phyloP scores from a whole-genome alignment of 768 basidiomycete species.

The Goffeauzyma gilvescens region DNA sequence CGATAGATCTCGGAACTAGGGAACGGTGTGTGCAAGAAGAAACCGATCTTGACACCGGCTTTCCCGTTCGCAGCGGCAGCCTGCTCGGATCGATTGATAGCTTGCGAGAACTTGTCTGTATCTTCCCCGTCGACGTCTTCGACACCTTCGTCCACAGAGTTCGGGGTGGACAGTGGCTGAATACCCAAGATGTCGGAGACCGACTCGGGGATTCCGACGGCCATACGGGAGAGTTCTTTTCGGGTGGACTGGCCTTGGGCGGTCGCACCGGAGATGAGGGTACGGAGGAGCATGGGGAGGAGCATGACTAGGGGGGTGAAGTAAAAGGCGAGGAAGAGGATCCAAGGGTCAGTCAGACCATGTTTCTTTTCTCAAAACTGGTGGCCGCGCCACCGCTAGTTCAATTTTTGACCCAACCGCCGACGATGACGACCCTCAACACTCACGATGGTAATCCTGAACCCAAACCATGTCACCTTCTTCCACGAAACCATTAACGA shows the following conservation, averaged over 20 bases:
- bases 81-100: conserved; percentile 9
- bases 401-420: no score
- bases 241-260: conserved; percentile 28
- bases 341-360: neutral
- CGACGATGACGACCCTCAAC: neutral
- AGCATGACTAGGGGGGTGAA: conserved; percentile 75
- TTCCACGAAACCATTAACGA: conserved; percentile 54
- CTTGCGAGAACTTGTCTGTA: conserved; percentile 15
- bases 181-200: conserved; percentile 23
- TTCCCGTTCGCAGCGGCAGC: conserved; percentile 29
- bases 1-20: conserved; percentile 97
- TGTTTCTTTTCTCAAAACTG: no score
- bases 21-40: conserved; percentile 97
- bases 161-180: neutral
- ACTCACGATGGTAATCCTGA: conserved; percentile 37
- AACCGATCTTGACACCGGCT: conserved; percentile 69
- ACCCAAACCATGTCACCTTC: conserved; percentile 97
- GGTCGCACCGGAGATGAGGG: conserved; percentile 40
- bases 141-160: conserved; percentile 19
- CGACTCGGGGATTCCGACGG: conserved; percentile 34
- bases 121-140: conserved; percentile 36
- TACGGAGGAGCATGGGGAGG: conserved; percentile 82
- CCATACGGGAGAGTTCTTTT: conserved; percentile 32
- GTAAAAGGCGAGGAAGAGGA: neutral
- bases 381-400: neutral